phyloP scores from a whole-genome alignment of 2,329 filamentous ascomycete genomes.

The Exutisphaerella laricina region DNA sequence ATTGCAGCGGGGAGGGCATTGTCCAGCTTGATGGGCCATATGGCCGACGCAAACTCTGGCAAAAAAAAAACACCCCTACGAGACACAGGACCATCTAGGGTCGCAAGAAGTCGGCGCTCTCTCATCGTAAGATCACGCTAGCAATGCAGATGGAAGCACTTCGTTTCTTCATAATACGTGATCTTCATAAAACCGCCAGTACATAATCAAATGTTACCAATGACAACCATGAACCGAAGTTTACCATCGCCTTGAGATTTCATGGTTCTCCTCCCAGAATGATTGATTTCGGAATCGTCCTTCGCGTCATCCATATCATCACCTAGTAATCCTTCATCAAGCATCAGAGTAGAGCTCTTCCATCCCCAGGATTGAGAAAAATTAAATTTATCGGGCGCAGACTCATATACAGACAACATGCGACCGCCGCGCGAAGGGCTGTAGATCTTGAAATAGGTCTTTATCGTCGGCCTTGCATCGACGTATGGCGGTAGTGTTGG shows the following conservation, averaged over 20 bases:
- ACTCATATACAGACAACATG: slow-evolving; percentile 55
- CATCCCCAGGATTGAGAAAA: slow-evolving; percentile 58
- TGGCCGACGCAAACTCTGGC: too few species aligned
- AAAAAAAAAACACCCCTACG: too few species aligned
- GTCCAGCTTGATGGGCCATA: too few species aligned
- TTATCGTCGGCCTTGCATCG: slow-evolving; percentile 52
- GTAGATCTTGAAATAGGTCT: slow-evolving; percentile 59
- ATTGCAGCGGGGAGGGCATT: too few species aligned
- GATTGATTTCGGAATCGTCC: slow-evolving; percentile 25
- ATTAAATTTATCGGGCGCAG: slow-evolving; percentile 54
- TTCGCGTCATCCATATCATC: slow-evolving; percentile 34
- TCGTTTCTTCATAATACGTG: too few species aligned
- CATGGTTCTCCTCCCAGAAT: slow-evolving; percentile 20
- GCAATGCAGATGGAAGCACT: too few species aligned
- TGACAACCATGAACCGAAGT: slow-evolving; percentile 56
- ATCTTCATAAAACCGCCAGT: too few species aligned
- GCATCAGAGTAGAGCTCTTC: slow-evolving; percentile 55
- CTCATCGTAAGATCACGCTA: too few species aligned
- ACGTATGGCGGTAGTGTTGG: slow-evolving; percentile 50
- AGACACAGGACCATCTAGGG: too few species aligned
- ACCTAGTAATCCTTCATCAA: slow-evolving; percentile 43
- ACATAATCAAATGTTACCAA: slow-evolving; percentile 49
- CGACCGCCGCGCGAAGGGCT: slow-evolving; percentile 53
- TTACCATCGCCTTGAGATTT: slow-evolving; percentile 45
- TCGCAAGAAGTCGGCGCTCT: too few species aligned